Evolutionary conservation across 176 grass and related monocot species (phyloP), one percentile per base, ranked within the genome.

Genomic region (Aegilops speltoides): DNA sequence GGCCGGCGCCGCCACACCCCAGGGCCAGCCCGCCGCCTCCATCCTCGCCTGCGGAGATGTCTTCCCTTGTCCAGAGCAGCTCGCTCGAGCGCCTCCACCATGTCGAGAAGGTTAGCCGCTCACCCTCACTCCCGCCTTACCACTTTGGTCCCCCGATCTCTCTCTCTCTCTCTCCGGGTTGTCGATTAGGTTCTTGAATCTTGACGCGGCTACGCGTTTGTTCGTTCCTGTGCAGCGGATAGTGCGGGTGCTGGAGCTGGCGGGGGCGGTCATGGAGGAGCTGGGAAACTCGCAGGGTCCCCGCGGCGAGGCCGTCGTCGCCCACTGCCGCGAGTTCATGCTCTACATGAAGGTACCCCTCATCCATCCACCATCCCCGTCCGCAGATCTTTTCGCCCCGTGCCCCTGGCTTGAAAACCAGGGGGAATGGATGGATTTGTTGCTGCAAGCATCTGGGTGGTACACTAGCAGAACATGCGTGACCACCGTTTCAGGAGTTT

Each of bases 291-390:
- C 92, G 29, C 89, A 89, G 64, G 93, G 91, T 0, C 90, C 92
- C 8, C 87, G 84, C 43, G 10, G 87, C 9, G 90, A 94, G 11
- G 68, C 80, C 84, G 88, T 98, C 19, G 78, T 65, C 52, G 19
- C n/a, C 0, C 80, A 94, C 67, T 98, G 92, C 89, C 87, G 93
- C 33, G 92, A 94, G 31, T 96, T 98, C 87, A 98, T 98, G 93
- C 43, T 78, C 17, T 78, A 83, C 24, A 94, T 98, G 78, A 96
- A 88, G 93, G 96, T 98, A 75, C 19, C 41, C 33, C 22, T 54
- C 64, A 92, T 98, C 64, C 31, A 33, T 86, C 61, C 33, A 6
- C 19, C 17, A 62, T 31, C 12, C 10, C 24, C 61, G 14, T 2
- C 31, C 48, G 41, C 59, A 60, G 45, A 84, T 87, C 45, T 26